Evolutionary conservation across 2,329 filamentous ascomycete genomes (phyloP).

Genomic region (Magnaporthales sp.): DNA sequence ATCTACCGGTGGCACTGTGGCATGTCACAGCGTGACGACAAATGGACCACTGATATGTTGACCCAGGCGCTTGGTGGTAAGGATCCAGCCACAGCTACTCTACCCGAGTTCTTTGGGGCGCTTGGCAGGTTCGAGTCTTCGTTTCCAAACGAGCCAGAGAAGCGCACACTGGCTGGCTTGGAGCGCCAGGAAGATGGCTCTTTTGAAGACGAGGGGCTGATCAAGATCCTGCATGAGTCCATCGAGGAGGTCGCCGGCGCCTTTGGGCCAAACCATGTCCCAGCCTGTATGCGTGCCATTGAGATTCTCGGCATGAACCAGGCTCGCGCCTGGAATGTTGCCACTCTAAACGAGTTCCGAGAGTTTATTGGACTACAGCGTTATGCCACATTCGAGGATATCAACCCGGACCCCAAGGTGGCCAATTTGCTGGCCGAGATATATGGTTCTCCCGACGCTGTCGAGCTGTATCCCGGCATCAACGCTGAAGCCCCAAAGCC

Average conservation of each 20-base stretch:
- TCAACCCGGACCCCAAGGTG: slow-evolving; percentile 39
- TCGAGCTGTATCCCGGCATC: slow-evolving; percentile 50
- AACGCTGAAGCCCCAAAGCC: slow-evolving; percentile 47
- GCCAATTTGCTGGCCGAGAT: slow-evolving; percentile 32
- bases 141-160: slow-evolving; percentile 39
- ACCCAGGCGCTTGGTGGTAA: slow-evolving; percentile 23
- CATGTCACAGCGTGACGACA: slow-evolving; percentile 32
- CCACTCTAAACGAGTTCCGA: slow-evolving; percentile 42
- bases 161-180: slow-evolving; percentile 42
- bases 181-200: slow-evolving; percentile 30
- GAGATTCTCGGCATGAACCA: slow-evolving; percentile 38
- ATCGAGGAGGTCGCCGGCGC: slow-evolving; percentile 39
- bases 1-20: slow-evolving; percentile 41
- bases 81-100: slow-evolving; percentile 33
- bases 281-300: slow-evolving; percentile 34
- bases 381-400: slow-evolving; percentile 39
- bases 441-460: slow-evolving; percentile 41
- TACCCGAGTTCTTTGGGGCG: slow-evolving; percentile 36
- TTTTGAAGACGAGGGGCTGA: slow-evolving; percentile 38
- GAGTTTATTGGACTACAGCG: slow-evolving; percentile 40
- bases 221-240: slow-evolving; percentile 41
- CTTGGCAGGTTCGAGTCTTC: slow-evolving; percentile 36
- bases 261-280: slow-evolving; percentile 41
- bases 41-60: slow-evolving; percentile 32
- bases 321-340: slow-evolving; percentile 38